Percentiles rank a stretch among this genome's conserved stretches.
Conservation (phyloP, 805 yeast genomes). For the Lachancea thermotolerans region DNA sequence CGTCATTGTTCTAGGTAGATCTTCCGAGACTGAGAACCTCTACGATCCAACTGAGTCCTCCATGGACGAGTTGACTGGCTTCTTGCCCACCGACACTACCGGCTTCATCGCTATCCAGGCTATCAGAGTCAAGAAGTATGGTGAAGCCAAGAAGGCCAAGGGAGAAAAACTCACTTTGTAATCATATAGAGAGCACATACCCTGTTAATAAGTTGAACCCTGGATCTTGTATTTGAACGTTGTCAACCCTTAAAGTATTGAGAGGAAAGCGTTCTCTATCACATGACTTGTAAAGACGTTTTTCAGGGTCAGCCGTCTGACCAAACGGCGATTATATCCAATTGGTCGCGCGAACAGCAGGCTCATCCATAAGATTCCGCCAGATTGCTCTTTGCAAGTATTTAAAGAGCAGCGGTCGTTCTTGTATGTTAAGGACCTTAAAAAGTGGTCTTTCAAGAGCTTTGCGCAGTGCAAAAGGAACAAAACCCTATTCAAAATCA, state of each 20-base stretch:
- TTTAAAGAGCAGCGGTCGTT: no score
- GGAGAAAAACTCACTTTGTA: conserved; percentile 42
- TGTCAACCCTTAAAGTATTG: not conserved
- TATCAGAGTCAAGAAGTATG: conserved; percentile 96
- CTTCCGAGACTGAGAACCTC: conserved; percentile 88
- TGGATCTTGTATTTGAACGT: not conserved
- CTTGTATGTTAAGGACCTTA: not conserved
- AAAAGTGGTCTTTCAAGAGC: not conserved
- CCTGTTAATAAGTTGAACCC: no score
- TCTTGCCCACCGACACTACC: conserved; percentile 92
- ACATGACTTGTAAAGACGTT: not conserved
- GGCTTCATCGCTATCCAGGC: conserved; percentile 98
- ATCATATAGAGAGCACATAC: not conserved
- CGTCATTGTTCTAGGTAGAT: conserved; percentile 82
- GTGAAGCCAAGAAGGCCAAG: conserved; percentile 85
- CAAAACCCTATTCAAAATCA: not conserved
- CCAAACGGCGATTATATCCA: not conserved
- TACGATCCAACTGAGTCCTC: conserved; percentile 98
- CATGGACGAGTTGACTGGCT: conserved; percentile 98
- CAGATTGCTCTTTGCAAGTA: no score
- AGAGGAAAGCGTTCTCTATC: not conserved
- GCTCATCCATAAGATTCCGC: no score
- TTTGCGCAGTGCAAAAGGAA: not conserved
- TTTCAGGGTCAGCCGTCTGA: not conserved
- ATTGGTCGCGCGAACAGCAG: no score